Evolutionary conservation across 2,329 filamentous ascomycete genomes (phyloP).

Genomic region (Xylaria digitata): DNA sequence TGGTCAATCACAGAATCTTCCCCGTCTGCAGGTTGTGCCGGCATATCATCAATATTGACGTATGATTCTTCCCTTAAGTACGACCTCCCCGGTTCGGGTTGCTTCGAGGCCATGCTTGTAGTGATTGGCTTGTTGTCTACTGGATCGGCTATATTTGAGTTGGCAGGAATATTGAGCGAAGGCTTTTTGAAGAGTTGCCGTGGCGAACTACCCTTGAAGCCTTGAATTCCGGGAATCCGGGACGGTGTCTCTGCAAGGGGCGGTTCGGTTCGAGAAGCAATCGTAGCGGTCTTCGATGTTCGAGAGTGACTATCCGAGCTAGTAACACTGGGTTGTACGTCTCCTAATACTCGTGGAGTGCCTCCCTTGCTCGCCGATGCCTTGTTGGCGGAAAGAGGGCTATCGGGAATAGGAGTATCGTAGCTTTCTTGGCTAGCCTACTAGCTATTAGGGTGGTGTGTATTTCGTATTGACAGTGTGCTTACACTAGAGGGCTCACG

Average conservation of each 20-base stretch:
- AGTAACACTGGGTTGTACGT: constrained; percentile 19
- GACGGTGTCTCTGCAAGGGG: constrained; percentile 34
- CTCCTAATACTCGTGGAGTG: constrained; percentile 30
- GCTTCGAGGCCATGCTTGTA: neutral
- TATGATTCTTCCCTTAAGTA: constrained; percentile 30
- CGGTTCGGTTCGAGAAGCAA: constrained; percentile 22
- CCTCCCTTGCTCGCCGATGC: constrained; percentile 3
- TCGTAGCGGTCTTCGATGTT: constrained; percentile 29
- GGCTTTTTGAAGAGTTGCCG: constrained; percentile 29
- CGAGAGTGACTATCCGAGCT: constrained; percentile 23
- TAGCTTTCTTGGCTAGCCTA: constrained; percentile 44
- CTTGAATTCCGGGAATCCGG: constrained; percentile 30
- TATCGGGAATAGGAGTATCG: constrained; percentile 32
- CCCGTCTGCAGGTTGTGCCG: constrained; percentile 3
- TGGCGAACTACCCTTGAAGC: constrained; percentile 22
- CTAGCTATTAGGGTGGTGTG: constrained; percentile 12
- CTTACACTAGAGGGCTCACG: constrained; percentile 39
- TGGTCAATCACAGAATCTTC: constrained; percentile 6
- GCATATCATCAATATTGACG: constrained; percentile 14
- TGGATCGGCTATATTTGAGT: constrained; percentile 35
- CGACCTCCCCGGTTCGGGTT: neutral
- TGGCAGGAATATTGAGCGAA: constrained; percentile 13
- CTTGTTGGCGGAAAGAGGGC: constrained; percentile 25
- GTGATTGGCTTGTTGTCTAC: constrained; percentile 23
- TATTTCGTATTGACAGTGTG: neutral